Evolutionary conservation across 441 rosid genomes (phyloP), one percentile per base, ranked within the genome.

Genomic region (Jatropha podagrica): DNA sequence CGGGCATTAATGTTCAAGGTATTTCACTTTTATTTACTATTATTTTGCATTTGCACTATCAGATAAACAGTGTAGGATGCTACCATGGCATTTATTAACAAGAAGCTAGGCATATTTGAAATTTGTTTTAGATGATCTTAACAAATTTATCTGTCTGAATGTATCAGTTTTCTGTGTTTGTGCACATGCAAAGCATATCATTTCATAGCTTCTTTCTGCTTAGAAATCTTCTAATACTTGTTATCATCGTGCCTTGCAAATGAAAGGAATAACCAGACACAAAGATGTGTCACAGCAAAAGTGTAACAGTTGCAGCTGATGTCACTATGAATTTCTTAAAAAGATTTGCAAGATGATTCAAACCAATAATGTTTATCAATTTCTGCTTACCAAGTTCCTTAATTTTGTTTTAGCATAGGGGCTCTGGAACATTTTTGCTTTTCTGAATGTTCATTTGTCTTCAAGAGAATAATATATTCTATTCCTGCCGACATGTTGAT

Each of bases 1-100:
- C 98, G 99, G 59, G 95, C 99, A 56, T 85, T 95, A 84, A 76
- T 95, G 80, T 93, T 91, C 87, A 95, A 95, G 96, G 98, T 92
- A 83, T 70, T 18, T 7, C 64, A 54, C 49, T 63, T 65, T 58
- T 51, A 42, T 73, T 80, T 56, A 26, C 49, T 23, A 27, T 44
- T 44, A 0, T 44, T 49, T 15, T 64, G 9, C 6, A 68, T 15
- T 11, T 44, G 40, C 65, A 62, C 15, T 42, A 5, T 59, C 38
- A 38, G 52, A 40, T 32, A 32, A 23, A 15, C n/a, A 15, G 56
- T 65, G 51, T 51, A 38, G 61, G 27, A 27, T 66, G 76, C 56
- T 74, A 32, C 18, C 38, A 32, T 44, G 42, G 41, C 13, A 59
- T 69, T 20, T 67, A 62, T 60, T 65, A 18, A 7, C 18, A 15